Evolutionary conservation across 2,329 filamentous ascomycete species (phyloP), one percentile per base, ranked within the genome.

Genomic region (Hypoxylon sp.): DNA sequence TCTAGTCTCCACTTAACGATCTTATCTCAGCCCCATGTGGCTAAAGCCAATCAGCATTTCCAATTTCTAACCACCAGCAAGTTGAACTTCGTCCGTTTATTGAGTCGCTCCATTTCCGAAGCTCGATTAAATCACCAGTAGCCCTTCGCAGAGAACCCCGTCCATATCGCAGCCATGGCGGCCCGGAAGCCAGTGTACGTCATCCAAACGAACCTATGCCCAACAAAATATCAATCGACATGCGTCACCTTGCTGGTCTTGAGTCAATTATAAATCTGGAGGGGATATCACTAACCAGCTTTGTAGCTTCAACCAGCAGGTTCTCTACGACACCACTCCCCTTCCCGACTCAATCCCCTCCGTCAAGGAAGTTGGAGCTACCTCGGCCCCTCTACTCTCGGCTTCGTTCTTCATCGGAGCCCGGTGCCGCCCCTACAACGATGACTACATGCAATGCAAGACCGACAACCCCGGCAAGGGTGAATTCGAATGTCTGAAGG

Each of bases 371-470:
- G 84, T 99, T 63, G 94, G 94, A 68, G 84, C 91, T 69, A 96
- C 88, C 68, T 97, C 93, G 50, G 94, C 92, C 27, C 94, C 94
- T 46, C 83, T 99, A 32, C 80, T 96, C 53, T 96, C 90, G 61
- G 94, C 94, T 21, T 86, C 91, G 42, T 99, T 90, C 82, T 99
- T 97, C 75, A 99, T 99, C 71, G 94, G 94, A 59, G 92, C 91
- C 63, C 88, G 93, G 70, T 99, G 94, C 86, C 88, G 84, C 72
- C 80, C 89, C 50, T 99, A 92, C 82, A 97, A 97, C 76, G 94
- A 99, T 80, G 94, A 99, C 77, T 99, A 89, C 78, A 99, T 99
- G 93, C 90, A 96, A 79, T 99, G 94, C 88, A 99, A 99, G 87
- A 90, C 84, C 64, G 91, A 97, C 77, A 87, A 91, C 67, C 88